Base-by-base conservation (phyloP, 78 protist genomes). In the Mantamonas sphyraenae region DNA sequence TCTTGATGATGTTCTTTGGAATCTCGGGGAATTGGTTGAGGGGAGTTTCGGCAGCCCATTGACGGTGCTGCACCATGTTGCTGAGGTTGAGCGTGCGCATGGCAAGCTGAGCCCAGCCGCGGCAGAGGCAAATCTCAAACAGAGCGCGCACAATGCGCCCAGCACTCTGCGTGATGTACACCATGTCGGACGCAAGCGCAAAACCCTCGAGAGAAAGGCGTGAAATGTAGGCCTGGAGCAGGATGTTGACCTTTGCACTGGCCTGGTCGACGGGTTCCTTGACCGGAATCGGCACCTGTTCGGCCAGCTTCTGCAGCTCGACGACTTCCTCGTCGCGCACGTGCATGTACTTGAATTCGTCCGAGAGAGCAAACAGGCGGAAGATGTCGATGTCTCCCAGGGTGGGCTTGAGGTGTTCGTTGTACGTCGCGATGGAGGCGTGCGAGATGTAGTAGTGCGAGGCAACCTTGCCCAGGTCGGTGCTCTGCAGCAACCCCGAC, bases 401-500 rank as follows among this genome's bases (percentile, higher is more conserved):
- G 3, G 82, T 55, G 31, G 97, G 93, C 70, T 81, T 74, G 42
- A 97, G 67, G 68, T 80, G 78, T 63, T 87, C 86, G 71, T 86
- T 86, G 76, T 75, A 97, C 26, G 74, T 68, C 9, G 81, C 43
- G 77, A 96, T 74, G 17, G 96, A 69, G 17, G 53, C 53, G 45
- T 64, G 81, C 20, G 90, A 51, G 65, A 96, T 63, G 88, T 98
- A 97, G 82, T 74, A 98, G 73, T 98, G 93, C 3, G 90, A 56
- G n/a, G 99, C 97, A 3, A 98, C 92, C 19, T 93, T 77, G 12
- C 99, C 99, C 7, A 97, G 80, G n/a, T 91, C 98, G 0, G 98
- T 90, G 16, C 79, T 40, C 70, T 71, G 73, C 34, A 81, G 2
- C 35, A 2, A 7, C n/a, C 66, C 71, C 0, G 93, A 70, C 55